Base-by-base conservation (phyloP, 495 filamentous ascomycete genomes). In the Cercophora samala region DNA sequence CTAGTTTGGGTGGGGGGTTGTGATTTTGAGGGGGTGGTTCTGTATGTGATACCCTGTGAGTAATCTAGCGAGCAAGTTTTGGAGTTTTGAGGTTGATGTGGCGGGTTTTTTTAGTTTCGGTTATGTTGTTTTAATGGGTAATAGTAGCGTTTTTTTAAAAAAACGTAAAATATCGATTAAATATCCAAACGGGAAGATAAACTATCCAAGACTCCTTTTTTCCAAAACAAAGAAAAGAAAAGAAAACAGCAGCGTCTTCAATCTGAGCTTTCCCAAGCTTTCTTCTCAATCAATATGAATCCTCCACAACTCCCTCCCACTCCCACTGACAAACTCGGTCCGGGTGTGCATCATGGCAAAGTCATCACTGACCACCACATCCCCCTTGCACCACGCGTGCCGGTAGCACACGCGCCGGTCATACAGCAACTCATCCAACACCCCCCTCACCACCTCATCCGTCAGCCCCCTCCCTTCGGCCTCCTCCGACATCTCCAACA, bases 311-410 rank as follows among this genome's bases (percentile, higher is more conserved):
- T 84, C 82, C 59, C 83, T 68, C 63, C 83, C 78, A 63, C 74
- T 77, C 21, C 76, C 72, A 23, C 70, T 77, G 0, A 64, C 68
- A 74, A 81, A 86, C 15, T 79, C 78, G 24, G 79, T 84, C 21
- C 84, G 68, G 5, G 83, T 85, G 68, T 87, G 83, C 71, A 86
- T 70, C 72, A 84, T 81, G 6, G 79, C 68, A 4, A 79, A 69
- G 60, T 87, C 86, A 69, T 87, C 86, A 64, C 68, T 83, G 13
- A 88, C 71, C 18, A 88, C 66, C 37, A 86, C n/a, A 73, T 88
- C 85, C 0, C 84, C 85, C 68, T 81, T 77, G 60, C 84, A 75
- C 85, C 84, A 87, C 59, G 69, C 76, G 80, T 65, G 80, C 68
- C 69, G 81, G 64, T 75, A 77, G 19, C 77, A 80, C 0, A 87